phyloP scores from a whole-genome alignment of 805 yeast genomes.

The Metschnikowia sp. region DNA sequence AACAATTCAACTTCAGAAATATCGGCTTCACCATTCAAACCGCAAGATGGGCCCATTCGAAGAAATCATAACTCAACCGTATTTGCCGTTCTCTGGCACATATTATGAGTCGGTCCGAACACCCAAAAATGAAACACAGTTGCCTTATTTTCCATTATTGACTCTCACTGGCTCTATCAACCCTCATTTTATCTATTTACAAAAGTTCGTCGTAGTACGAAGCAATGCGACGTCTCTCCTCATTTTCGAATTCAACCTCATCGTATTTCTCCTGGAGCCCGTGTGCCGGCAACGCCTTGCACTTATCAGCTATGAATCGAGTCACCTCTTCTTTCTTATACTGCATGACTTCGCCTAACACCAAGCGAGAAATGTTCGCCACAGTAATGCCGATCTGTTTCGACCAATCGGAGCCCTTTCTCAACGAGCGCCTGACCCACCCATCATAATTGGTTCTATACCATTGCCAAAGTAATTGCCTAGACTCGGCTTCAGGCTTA shows the following conservation, averaged over 20 bases:
- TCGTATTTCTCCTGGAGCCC: slow-evolving; percentile 28
- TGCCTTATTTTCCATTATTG: not conserved
- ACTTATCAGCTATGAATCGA: slow-evolving; percentile 31
- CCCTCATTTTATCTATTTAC: slow-evolving; percentile 5
- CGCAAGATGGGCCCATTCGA: too few species aligned
- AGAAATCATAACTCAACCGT: too few species aligned
- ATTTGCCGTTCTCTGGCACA: too few species aligned
- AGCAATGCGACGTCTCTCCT: slow-evolving; percentile 18
- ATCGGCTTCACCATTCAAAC: too few species aligned
- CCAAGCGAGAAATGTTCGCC: slow-evolving; percentile 38
- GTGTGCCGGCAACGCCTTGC: slow-evolving; percentile 35
- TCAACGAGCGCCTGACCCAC: slow-evolving; percentile 48
- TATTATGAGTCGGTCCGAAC: too few species aligned
- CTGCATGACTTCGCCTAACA: slow-evolving; percentile 40
- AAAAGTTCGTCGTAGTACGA: slow-evolving; percentile 9
- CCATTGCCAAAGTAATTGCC: slow-evolving; percentile 53
- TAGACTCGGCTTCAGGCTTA: slow-evolving; percentile 28
- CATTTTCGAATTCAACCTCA: slow-evolving; percentile 21
- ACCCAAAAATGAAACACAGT: not conserved
- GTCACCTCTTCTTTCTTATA: slow-evolving; percentile 26
- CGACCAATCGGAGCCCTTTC: slow-evolving; percentile 45
- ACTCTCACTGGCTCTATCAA: not conserved
- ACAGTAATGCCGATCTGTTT: slow-evolving; percentile 45
- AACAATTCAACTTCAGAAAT: too few species aligned
- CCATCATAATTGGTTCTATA: slow-evolving; percentile 47